Evolutionary conservation across 768 basidiomycete species (phyloP).

Genomic region (Cystobasidium ongulense): DNA sequence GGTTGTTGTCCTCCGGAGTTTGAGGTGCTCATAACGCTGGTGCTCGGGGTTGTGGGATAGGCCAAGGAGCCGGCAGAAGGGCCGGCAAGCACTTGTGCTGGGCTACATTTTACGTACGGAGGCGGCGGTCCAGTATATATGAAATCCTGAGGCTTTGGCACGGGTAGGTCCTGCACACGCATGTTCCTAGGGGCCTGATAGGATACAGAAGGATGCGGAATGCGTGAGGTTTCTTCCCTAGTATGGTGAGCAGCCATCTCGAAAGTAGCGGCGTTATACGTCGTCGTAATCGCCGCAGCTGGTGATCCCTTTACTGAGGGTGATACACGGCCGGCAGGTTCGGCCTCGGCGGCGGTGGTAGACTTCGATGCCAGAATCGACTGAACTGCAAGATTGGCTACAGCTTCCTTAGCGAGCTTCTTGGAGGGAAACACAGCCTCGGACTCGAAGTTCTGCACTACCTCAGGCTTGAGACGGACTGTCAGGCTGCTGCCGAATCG

Average conservation of each 20-base stretch:
- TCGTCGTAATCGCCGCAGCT: too few relatives aligned
- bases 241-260: neutral
- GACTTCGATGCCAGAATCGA: neutral
- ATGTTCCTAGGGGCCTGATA: neutral
- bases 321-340: neutral
- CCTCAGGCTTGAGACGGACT: neutral
- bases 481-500: neutral
- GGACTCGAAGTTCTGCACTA: neutral
- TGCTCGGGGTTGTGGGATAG: too few relatives aligned
- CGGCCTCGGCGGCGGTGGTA: neutral
- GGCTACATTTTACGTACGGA: too few relatives aligned
- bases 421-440: conserved; percentile 7
- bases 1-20: neutral
- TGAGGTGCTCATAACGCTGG: neutral
- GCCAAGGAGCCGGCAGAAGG: too few relatives aligned
- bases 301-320: too few relatives aligned
- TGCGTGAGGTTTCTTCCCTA: neutral
- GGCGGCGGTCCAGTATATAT: neutral
- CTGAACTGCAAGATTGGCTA: conserved; percentile 4
- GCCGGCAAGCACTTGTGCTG: too few relatives aligned
- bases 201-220: neutral
- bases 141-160: neutral
- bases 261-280: too few relatives aligned
- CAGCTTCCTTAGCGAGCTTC: conserved; percentile 21
- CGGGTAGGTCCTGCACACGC: neutral